These are phyloP conservation scores for Fomes fomentarius DNA, from an alignment of 1,284 basidiomycete species.

Conservation along the genomic window DNA sequence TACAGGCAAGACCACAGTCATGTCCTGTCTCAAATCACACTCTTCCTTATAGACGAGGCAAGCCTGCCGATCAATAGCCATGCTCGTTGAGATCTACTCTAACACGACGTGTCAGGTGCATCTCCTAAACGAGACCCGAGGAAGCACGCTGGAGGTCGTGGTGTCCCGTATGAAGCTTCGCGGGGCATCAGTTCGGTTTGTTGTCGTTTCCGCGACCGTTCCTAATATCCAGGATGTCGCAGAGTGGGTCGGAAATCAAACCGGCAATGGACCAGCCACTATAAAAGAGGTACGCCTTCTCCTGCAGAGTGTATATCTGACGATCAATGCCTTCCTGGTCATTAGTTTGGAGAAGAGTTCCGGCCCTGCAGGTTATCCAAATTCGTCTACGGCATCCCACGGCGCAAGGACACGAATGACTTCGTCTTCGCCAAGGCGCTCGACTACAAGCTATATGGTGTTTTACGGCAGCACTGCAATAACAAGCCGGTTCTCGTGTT, in stretches of 20 bases:
- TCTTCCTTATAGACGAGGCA: conserved; percentile 93
- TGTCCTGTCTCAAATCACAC: conserved; percentile 69
- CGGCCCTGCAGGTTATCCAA: conserved; percentile 83
- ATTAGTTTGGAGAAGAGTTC: conserved; percentile 89
- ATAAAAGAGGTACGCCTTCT: conserved; percentile 67
- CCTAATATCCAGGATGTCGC: conserved; percentile 94
- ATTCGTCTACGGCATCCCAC: conserved; percentile 66
- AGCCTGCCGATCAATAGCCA: too few relatives aligned
- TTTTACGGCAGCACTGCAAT: conserved; percentile 70
- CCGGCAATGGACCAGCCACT: conserved; percentile 52
- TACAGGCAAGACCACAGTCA: conserved; percentile 64
- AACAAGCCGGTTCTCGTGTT: conserved; percentile 87
- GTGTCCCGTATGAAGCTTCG: conserved; percentile 89
- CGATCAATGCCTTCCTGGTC: not conserved
- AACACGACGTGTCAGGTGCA: conserved; percentile 67
- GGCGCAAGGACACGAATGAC: conserved; percentile 71
- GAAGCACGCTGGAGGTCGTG: conserved; percentile 92
- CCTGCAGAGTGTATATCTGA: too few relatives aligned
- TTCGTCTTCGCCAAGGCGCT: conserved; percentile 78
- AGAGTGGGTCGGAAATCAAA: conserved; percentile 76
- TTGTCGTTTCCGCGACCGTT: conserved; percentile 92
- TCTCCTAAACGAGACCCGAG: conserved; percentile 86
- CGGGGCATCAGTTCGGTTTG: conserved; percentile 73
- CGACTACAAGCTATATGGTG: conserved; percentile 74
- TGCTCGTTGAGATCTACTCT: too few relatives aligned